Evolutionary conservation across 2,329 filamentous ascomycete genomes (phyloP).

Genomic region (Penicillium crustosum): DNA sequence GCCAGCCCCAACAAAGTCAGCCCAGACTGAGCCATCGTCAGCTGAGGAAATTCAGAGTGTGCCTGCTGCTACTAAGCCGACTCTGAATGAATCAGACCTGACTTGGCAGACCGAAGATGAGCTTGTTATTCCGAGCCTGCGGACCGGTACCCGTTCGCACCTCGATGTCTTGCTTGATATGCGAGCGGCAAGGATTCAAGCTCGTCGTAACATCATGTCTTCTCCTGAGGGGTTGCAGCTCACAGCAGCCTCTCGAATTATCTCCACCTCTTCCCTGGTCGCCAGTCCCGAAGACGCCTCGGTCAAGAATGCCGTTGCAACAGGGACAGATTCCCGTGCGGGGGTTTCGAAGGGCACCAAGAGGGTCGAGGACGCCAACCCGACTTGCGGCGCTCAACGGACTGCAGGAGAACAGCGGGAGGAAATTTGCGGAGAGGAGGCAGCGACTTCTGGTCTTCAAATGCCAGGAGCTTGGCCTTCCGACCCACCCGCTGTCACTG

Average conservation of each 20-base stretch:
- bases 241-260: neutral
- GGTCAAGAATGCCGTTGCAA: slow-evolving; percentile 1
- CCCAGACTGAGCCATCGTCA: neutral
- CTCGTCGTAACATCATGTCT: neutral
- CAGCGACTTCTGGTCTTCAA: neutral
- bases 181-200: neutral
- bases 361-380: neutral
- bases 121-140: neutral
- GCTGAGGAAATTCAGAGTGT: neutral
- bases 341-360: slow-evolving; percentile 5
- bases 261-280: neutral
- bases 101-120: neutral
- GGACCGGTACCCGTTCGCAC: neutral
- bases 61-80: neutral
- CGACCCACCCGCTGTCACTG: neutral
- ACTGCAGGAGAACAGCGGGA: neutral
- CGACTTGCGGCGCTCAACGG: neutral
- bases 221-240: neutral
- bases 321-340: slow-evolving; percentile 8
- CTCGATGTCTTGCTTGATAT: neutral
- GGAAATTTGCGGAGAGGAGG: neutral
- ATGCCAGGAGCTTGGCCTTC: slow-evolving; percentile 2
- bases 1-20: neutral
- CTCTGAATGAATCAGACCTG: neutral
- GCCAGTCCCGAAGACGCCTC: slow-evolving; percentile 3